Evolutionary conservation across 2,329 filamentous ascomycete species (phyloP), one percentile per base, ranked within the genome.

Genomic region (Fusarium sp.): DNA sequence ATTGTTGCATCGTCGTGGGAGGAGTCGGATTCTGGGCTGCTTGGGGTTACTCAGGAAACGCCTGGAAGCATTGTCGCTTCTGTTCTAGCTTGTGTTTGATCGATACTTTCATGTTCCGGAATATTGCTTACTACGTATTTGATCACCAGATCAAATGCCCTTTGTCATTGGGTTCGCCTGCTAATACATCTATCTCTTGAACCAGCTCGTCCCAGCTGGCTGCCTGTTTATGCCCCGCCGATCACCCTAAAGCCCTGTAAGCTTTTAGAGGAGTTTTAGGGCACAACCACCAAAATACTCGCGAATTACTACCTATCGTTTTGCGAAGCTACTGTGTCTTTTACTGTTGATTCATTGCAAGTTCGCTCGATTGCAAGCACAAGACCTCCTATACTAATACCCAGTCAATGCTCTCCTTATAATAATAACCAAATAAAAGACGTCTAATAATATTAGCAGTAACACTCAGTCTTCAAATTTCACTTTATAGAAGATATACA

Each of bases 1-100:
- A 26, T 70, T 11, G 48, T 75, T 32, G 60, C 72, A 2, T 50
- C 45, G 10, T 60, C 72, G 2, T 60, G 72, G 63, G 60, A 73
- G 24, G 42, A 47, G 6, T 75, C 72, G 2, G 68, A 74, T 34
- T 75, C 72, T 11, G n/a, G 13, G 8, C 14, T 73, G 20, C 44
- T 74, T 38, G 64, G 45, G 4, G 47, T 75, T 11, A 3, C 13
- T 6, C 5, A 63, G 13, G 68, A 62, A 11, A 50, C 50, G n/a
- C 32, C 60, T 28, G 30, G 32, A 3, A 56, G 66, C 14, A 30
- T 74, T 36, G 44, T 68, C 30, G 4, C 32, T 5, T 54, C 30
- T n/a, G n/a, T 75, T 28, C 15, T 74, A 2, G 59, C 38, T 41
- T 41, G 50, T 8, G 4, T 39, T 24, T 59, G 13, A 47, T 22